Conservation (phyloP, 2,329 filamentous ascomycete genomes). For the Fusarium liriodendri region DNA sequence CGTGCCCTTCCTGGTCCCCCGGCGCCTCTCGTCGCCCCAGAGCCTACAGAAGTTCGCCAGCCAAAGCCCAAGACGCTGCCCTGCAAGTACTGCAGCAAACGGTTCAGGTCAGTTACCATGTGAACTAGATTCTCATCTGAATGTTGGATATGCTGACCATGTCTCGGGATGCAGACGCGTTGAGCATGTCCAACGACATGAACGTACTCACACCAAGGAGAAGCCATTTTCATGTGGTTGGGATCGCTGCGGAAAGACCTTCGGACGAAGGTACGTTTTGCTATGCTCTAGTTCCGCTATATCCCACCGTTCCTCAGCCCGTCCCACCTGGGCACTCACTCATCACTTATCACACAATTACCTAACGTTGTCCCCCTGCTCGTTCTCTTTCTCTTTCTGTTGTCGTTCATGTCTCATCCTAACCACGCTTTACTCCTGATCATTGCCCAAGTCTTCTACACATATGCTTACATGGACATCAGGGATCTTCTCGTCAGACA, state of each 20-base stretch:
- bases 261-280: constrained; percentile 69
- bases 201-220: constrained; percentile 73
- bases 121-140: constrained; percentile 5
- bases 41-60: constrained; percentile 63
- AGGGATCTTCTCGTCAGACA: constrained; percentile 73
- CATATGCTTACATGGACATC: constrained; percentile 68
- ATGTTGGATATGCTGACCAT: constrained; percentile 32
- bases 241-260: constrained; percentile 71
- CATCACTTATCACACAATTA: constrained; percentile 22
- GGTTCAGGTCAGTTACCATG: constrained; percentile 64
- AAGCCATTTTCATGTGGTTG: constrained; percentile 71
- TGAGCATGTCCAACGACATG: constrained; percentile 73
- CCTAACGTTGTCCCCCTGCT: constrained; percentile 10
- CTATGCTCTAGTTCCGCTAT: constrained; percentile 42
- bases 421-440: neutral
- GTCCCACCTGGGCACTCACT: constrained; percentile 32
- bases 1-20: constrained; percentile 42
- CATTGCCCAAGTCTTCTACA: neutral
- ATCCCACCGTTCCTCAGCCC: constrained; percentile 30
- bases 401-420: constrained; percentile 1
- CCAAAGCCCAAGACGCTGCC: constrained; percentile 72
- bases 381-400: neutral
- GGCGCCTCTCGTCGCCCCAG: constrained; percentile 50
- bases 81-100: constrained; percentile 72
- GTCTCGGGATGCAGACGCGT: constrained; percentile 61